Evolutionary conservation across 768 basidiomycete genomes (phyloP).

Genomic region (Pisolithus tinctorius): DNA sequence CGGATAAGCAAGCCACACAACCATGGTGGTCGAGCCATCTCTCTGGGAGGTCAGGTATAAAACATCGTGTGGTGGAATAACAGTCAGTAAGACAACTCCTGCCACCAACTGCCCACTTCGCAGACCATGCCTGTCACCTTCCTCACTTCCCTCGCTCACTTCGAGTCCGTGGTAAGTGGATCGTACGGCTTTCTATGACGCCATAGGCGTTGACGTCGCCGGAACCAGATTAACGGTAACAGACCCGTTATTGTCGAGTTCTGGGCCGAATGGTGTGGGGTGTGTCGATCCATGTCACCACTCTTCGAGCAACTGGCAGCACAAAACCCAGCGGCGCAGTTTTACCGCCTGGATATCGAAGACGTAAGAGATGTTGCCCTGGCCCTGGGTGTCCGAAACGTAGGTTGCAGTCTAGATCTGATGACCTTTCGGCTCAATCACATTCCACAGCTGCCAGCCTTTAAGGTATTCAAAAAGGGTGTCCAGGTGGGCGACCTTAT

Average conservation of each 20-base stretch:
- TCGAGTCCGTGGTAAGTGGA: conserved; percentile 15
- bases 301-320: conserved; percentile 20
- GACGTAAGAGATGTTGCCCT: conserved; percentile 19
- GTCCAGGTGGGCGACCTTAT: conserved; percentile 24
- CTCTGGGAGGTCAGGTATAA: conserved; percentile 19
- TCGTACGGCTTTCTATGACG: neutral
- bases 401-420: conserved; percentile 7
- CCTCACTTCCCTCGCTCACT: conserved; percentile 23
- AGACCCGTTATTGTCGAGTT: conserved; percentile 24
- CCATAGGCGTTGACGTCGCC: conserved; percentile 4
- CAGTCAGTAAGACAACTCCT: conserved; percentile 11
- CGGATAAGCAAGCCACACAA: conserved; percentile 11
- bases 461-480: conserved; percentile 25
- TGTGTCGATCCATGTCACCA: conserved; percentile 16
- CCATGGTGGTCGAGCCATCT: neutral
- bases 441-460: conserved; percentile 20
- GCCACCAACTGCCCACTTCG: conserved; percentile 6
- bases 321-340: conserved; percentile 20
- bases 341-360: conserved; percentile 27
- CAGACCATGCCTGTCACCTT: conserved; percentile 16
- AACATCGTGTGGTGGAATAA: conserved; percentile 7
- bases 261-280: conserved; percentile 26
- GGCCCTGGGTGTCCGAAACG: conserved; percentile 19
- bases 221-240: conserved; percentile 13
- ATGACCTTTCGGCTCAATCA: neutral